Evolutionary conservation across 2,329 filamentous ascomycete species (phyloP), one percentile per base, ranked within the genome.

Genomic region (Tolypocladium album): DNA sequence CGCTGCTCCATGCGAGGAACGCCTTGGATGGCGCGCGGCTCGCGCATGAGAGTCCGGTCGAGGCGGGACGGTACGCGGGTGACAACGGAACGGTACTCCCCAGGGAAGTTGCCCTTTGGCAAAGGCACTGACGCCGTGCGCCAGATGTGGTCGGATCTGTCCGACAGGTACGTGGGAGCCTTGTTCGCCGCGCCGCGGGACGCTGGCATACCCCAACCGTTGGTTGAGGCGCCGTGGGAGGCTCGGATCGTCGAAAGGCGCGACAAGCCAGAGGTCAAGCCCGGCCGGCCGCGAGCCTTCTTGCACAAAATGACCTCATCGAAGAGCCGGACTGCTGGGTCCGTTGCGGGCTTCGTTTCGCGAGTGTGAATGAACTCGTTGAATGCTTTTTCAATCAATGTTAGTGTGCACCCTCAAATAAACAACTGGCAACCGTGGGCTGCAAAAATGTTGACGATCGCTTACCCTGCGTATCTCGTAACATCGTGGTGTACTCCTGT

Each of bases 11-110:
- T 79, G 40, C 83, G 77, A 31, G 92, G 92, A n/a, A 92, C 86
- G 42, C 92, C 92, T 71, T 96, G 91, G 45, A 96, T 93, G 63
- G 90, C 86, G 61, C 92, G 84, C 38, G 92, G 92, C 74, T 97
- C 92, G 71, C 91, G 90, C 91, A 97, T 96, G 55, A 97, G 78
- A 17, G 86, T 83, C 4, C 88, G 83, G 68, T 99, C 94, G 12
- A 99, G 81, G 69, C 90, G 92, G 9, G 90, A 86, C 6, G 94
- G 94, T 43, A 90, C 86, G 65, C 85, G 76, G 15, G 84, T 85
- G 59, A 85, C 78, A 17, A 85, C 78, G 39, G 79, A 74, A 61
- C 81, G 79, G 73, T 88, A 88, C 65, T 87, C 83, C 61, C 83
- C 83, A 0, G 81, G 77, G 64, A 87, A 86, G 66, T 83, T 86